Percentiles rank a stretch among this genome's conserved stretches.
Evolutionary conservation across 2,329 filamentous ascomycete species (phyloP).

Genomic region (Monosporascus sp.): DNA sequence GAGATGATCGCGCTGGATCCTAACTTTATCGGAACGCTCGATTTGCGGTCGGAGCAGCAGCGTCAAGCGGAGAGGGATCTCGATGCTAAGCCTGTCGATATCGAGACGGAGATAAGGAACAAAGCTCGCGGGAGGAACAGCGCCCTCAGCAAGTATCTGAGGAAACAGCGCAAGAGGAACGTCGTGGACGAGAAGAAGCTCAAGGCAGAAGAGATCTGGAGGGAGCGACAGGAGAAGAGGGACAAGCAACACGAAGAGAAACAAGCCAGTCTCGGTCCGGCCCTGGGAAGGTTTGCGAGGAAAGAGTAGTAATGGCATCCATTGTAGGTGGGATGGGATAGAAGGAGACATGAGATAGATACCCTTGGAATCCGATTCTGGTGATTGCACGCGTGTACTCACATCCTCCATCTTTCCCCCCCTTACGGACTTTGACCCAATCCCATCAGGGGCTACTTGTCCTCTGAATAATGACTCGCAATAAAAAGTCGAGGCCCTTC

Average conservation of each 20-base stretch:
- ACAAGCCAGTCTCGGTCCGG: conserved; percentile 74
- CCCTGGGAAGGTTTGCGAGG: conserved; percentile 76
- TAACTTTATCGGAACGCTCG: conserved; percentile 83
- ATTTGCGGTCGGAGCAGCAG: conserved; percentile 74
- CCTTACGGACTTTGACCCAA: too few relatives aligned
- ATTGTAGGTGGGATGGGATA: too few relatives aligned
- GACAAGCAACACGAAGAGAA: conserved; percentile 57
- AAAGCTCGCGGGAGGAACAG: conserved; percentile 85
- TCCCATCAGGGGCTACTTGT: too few relatives aligned
- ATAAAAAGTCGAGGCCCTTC: too few relatives aligned
- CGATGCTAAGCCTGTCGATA: conserved; percentile 58
- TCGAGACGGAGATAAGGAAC: conserved; percentile 63
- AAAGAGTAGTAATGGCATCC: conserved; percentile 45
- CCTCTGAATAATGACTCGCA: too few relatives aligned
- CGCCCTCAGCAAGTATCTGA: conserved; percentile 76
- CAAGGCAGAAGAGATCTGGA: conserved; percentile 76
- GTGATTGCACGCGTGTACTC: too few relatives aligned
- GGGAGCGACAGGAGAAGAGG: conserved; percentile 63
- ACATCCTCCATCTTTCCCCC: too few relatives aligned
- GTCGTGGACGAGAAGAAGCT: conserved; percentile 93
- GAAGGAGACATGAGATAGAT: too few relatives aligned
- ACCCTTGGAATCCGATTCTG: too few relatives aligned
- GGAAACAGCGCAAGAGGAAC: conserved; percentile 90
- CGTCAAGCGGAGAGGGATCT: conserved; percentile 72
- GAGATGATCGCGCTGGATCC: conserved; percentile 97